Percentiles rank a stretch among this genome's conserved stretches.
Conservation (phyloP, 2,329 filamentous ascomycete genomes). For the Botryosphaeria agaves region DNA sequence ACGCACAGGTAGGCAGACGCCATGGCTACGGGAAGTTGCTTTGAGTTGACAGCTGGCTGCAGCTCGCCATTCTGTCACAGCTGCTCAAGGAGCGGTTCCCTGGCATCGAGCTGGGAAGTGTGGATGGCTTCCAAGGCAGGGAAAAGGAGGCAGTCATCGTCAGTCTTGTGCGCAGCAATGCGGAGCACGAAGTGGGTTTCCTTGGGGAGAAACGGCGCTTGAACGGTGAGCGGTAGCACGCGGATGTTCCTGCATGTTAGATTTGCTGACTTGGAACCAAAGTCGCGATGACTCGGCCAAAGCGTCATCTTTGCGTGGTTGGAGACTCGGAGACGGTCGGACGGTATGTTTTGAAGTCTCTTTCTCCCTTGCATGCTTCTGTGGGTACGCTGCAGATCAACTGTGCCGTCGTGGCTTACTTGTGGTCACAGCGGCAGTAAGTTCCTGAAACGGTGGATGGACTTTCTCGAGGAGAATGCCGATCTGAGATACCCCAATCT, state of each 20-base stretch:
- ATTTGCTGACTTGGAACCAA: constrained; percentile 19
- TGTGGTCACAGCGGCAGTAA: constrained; percentile 47
- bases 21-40: no score
- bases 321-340: constrained; percentile 89
- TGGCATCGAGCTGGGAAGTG: constrained; percentile 83
- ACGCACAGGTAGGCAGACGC: constrained; percentile 57
- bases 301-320: constrained; percentile 75
- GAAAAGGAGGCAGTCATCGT: constrained; percentile 94
- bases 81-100: constrained; percentile 66
- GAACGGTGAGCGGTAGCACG: constrained; percentile 50
- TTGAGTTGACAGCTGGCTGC: constrained; percentile 2
- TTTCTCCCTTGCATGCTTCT: no score
- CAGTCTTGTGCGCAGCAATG: constrained; percentile 84
- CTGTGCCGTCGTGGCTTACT: background rate
- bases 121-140: constrained; percentile 92
- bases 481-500: constrained; percentile 78
- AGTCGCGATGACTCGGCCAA: constrained; percentile 95
- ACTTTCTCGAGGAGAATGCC: constrained; percentile 71
- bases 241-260: constrained; percentile 4
- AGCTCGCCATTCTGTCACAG: constrained; percentile 60
- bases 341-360: constrained; percentile 50
- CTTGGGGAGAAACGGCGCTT: constrained; percentile 78
- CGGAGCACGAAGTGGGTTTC: constrained; percentile 78
- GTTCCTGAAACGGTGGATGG: constrained; percentile 86
- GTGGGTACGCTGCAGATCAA: background rate